phyloP scores from a whole-genome alignment of 1,284 basidiomycete genomes.

The Erythrobasidium hasegawianum region DNA sequence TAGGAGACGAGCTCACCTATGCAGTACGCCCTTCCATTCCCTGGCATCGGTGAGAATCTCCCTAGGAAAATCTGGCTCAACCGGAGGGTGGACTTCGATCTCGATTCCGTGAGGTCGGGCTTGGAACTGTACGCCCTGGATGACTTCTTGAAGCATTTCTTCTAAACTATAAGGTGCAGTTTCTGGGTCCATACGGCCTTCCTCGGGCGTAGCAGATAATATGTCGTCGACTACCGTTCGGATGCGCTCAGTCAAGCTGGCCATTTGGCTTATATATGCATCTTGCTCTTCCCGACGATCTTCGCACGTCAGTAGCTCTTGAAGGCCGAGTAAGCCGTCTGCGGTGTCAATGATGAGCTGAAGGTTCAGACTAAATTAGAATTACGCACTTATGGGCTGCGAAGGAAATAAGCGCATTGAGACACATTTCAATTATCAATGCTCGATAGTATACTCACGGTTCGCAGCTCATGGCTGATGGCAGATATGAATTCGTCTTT shows the following conservation, averaged over 20 bases:
- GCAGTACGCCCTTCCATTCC: background rate
- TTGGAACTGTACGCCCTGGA: background rate
- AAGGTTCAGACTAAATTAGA: no score
- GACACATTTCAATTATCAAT: background rate
- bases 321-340: constrained; percentile 3
- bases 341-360: background rate
- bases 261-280: background rate
- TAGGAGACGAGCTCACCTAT: background rate
- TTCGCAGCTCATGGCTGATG: background rate
- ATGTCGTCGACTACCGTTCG: background rate
- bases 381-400: constrained; percentile 3
- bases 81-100: background rate
- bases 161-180: background rate
- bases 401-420: background rate
- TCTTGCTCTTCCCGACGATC: background rate
- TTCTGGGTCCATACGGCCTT: background rate
- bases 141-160: background rate
- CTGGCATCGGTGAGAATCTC: background rate
- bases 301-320: background rate
- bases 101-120: background rate
- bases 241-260: background rate
- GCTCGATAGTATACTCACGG: background rate
- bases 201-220: background rate
- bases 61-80: constrained; percentile 1
- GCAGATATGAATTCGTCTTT: background rate